Evolutionary conservation across 1,284 basidiomycete species (phyloP), one percentile per base, ranked within the genome.

Genomic region (Malassezia dermatis): DNA sequence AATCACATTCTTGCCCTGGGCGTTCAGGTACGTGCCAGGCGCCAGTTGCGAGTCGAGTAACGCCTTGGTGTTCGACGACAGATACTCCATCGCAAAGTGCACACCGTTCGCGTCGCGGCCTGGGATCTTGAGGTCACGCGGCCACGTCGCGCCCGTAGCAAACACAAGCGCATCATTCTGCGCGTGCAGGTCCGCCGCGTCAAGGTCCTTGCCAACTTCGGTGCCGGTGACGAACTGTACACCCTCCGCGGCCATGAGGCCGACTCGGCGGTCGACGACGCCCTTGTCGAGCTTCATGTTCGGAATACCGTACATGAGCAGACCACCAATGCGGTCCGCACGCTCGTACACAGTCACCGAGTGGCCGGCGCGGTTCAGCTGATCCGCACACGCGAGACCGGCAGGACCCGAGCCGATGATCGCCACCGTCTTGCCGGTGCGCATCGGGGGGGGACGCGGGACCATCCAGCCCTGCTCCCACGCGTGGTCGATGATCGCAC

Each of bases 201-300:
- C 63, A 39, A 71, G 56, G 56, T 71, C 67, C 30, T 56, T 58
- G 47, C 69, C 69, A 34, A 71, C 66, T 21, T 64, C 48, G 37
- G 63, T 63, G 58, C 50, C 53, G 51, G 64, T 60, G 53, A 67
- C 37, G 42, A 71, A 69, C 53, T 63, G 58, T 53, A 71, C 52
- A 48, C 69, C 69, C 53, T 71, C 69, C n/a, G 62, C 67, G 24
- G 60, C 67, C 67, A 71, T 70, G 47, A 71, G 65, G 51, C 67
- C 57, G 51, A 70, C 60, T 51, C 69, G 67, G 37, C 69, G 67
- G 49, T 62, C 61, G 17, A 71, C 69, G 44, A 69, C 44, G 42
- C 55, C 58, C 66, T 71, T 71, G 63, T 71, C 69, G 54, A 71
- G 66, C 67, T 71, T 71, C 69, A 71, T 71, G 63, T 71, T 71